Percentiles rank a stretch among this genome's conserved stretches.
Conservation (phyloP, 805 yeast species). For the Kluyveromyces lactis region DNA sequence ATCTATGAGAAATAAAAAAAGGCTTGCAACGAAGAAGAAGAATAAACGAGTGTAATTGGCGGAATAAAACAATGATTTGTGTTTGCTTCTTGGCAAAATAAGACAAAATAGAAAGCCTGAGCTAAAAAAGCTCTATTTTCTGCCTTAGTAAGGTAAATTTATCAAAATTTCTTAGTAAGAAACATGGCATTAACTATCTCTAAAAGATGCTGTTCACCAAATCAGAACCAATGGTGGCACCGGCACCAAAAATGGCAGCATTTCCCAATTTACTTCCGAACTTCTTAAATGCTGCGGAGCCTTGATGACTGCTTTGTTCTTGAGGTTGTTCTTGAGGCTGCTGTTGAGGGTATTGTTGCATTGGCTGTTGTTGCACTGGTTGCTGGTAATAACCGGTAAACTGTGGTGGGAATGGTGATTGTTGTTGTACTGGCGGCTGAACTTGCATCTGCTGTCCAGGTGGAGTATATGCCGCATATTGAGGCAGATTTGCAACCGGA, state of each 20-base stretch:
- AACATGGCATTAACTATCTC: too few relatives aligned
- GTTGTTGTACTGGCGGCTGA: constrained; percentile 22
- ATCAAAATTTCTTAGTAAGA: too few relatives aligned
- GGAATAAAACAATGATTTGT: too few relatives aligned
- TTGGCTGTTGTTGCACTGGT: constrained; percentile 29
- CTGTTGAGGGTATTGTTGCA: constrained; percentile 21
- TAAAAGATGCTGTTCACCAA: constrained; percentile 64
- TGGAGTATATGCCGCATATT: constrained; percentile 7
- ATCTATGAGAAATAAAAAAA: too few relatives aligned
- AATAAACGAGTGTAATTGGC: too few relatives aligned
- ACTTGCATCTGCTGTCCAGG: constrained; percentile 12
- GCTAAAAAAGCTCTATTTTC: too few relatives aligned
- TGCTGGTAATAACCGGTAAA: constrained; percentile 40
- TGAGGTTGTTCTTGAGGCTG: constrained; percentile 28
- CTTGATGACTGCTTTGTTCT: constrained; percentile 24
- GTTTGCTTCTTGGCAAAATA: too few relatives aligned
- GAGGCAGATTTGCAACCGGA: constrained; percentile 27
- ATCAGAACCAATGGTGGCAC: constrained; percentile 87
- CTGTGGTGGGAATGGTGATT: constrained; percentile 44
- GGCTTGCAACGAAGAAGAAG: too few relatives aligned
- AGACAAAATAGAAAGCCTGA: too few relatives aligned
- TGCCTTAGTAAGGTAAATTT: too few relatives aligned
- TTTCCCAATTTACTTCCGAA: constrained; percentile 79
- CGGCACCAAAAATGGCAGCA: constrained; percentile 95
- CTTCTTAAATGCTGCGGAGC: constrained; percentile 37